A percentile compares a stretch with the other conserved stretches of the same genome.
phyloP scores from a whole-genome alignment of 179 eudicot species.

The Camellia oleifera region DNA sequence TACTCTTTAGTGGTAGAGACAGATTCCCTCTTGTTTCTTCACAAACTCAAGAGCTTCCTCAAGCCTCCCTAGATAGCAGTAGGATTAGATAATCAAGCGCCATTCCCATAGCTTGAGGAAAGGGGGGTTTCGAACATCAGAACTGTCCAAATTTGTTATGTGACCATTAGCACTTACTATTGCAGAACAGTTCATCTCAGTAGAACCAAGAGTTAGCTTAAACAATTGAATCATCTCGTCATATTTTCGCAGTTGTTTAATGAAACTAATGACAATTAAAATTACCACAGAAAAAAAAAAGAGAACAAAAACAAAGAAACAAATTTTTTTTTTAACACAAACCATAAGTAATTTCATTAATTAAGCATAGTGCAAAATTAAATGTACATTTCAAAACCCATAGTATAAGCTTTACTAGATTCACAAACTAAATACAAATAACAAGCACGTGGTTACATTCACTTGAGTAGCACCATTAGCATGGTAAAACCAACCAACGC shows the following conservation, averaged over 20 bases:
- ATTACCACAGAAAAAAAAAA: too few species aligned
- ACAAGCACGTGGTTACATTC: too few species aligned
- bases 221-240: constrained; percentile 72
- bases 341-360: too few species aligned
- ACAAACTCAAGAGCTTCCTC: constrained; percentile 71
- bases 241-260: constrained; percentile 62
- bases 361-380: too few species aligned
- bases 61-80: constrained; percentile 77
- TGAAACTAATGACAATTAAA: constrained; percentile 4
- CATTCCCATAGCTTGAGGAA: constrained; percentile 43
- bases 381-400: too few species aligned
- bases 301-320: too few species aligned
- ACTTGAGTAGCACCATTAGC: too few species aligned
- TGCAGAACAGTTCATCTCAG: constrained; percentile 41
- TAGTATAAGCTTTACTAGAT: too few species aligned
- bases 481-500: too few species aligned
- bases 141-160: constrained; percentile 19
- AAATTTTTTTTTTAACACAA: too few species aligned
- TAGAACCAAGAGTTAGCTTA: constrained; percentile 58
- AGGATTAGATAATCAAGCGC: constrained; percentile 48
- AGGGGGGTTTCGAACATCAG: constrained; percentile 30
- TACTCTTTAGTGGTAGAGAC: constrained; percentile 46
- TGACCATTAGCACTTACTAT: constrained; percentile 13
- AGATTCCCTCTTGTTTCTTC: constrained; percentile 58
- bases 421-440: too few species aligned